Evolutionary conservation across 176 grass and related monocot species (phyloP), one percentile per base, ranked within the genome.

Genomic region (Lolium perenne): DNA sequence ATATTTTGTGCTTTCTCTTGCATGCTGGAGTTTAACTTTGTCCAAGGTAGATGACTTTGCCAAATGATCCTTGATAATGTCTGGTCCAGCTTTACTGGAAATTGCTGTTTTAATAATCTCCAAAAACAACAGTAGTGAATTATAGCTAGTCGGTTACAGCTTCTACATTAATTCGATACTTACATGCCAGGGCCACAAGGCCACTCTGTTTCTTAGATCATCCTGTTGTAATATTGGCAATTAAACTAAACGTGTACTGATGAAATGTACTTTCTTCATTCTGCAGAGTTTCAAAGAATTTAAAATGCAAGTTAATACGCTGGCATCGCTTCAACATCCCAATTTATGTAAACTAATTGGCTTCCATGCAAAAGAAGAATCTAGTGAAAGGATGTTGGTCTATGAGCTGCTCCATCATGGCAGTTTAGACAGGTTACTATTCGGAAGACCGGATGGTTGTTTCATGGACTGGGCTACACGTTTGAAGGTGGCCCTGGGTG

Each of bases 261-360:
- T 56, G 59, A 41, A 53, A 76, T 32, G 45, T 76, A 46, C 82
- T 20, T 84, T 85, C 61, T 71, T 55, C 40, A 71, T 86, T 47
- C 61, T 88, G 77, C 92, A 99, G 97, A 80, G 76, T 89, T 83
- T 92, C 85, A 99, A 92, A 86, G 97, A 99, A 43, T 99, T 99
- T 83, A 80, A 90, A 85, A 83, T 77, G 13, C 94, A 93, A 91
- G 92, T 93, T 73, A 91, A 93, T 60, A 91, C 87, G 17, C 71
- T 99, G 46, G 88, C 92, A 32, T 88, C 84, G 0, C 89, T 99
- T 84, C 90, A 93, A 26, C 94, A 96, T 86, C 87, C 92, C 23
- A 94, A 99, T 76, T 88, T 99, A 74, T 99, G 97, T 88, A 99
- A 96, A 76, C 79, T 99, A 46, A 85, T 97, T 1, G 97, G 97